These are phyloP conservation scores for Chytriomyces sp. DNA, from an alignment of 192 early-diverging fungal genomes.

Conservation along the genomic window DNA sequence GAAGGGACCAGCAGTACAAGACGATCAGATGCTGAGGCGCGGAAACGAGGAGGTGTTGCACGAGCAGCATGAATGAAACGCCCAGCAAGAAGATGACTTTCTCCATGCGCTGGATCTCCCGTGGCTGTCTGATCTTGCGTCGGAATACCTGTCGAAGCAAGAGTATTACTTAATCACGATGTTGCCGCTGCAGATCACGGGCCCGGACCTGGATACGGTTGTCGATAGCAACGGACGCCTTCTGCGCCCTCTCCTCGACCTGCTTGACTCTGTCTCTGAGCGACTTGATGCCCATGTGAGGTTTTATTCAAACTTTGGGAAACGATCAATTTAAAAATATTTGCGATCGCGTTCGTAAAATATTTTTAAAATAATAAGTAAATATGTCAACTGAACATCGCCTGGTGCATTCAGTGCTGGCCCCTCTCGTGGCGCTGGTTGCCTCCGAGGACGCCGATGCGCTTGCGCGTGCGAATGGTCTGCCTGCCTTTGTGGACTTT, in stretches of 20 bases:
- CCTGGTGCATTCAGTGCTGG: slow-evolving; percentile 41
- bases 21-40: slow-evolving; percentile 4
- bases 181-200: background rate
- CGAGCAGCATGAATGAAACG: background rate
- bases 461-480: slow-evolving; percentile 61
- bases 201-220: background rate
- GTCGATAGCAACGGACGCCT: background rate
- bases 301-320: too few relatives aligned
- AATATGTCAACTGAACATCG: slow-evolving; percentile 4
- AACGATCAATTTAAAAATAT: too few relatives aligned
- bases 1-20: slow-evolving; percentile 11
- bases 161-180: too few relatives aligned
- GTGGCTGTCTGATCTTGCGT: slow-evolving; percentile 12
- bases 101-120: background rate
- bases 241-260: background rate
- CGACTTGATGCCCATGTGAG: background rate
- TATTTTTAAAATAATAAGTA: too few relatives aligned
- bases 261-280: background rate
- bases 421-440: slow-evolving; percentile 70
- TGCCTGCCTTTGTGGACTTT: slow-evolving; percentile 65
- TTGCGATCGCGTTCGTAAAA: too few relatives aligned
- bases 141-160: too few relatives aligned
- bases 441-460: slow-evolving; percentile 68
- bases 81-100: slow-evolving; percentile 12
- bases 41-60: slow-evolving; percentile 9